A percentile compares a stretch with the other conserved stretches of the same genome.
Evolutionary conservation across 2,329 filamentous ascomycete species (phyloP).

Genomic region (Paracoccidioides lutzii): DNA sequence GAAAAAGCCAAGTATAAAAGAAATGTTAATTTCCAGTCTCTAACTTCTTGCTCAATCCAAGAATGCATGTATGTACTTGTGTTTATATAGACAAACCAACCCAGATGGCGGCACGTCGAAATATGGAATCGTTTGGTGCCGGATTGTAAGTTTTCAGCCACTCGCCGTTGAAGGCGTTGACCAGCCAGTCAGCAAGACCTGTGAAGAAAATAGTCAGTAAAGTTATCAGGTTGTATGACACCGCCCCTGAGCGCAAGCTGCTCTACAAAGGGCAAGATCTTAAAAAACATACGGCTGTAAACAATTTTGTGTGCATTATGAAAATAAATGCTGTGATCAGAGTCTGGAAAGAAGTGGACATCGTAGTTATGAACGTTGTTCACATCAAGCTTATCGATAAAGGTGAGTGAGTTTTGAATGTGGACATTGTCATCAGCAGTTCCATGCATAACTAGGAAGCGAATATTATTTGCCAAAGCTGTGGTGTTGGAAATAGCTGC

Average conservation of each 20-base stretch:
- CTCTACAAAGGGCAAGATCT: not conserved
- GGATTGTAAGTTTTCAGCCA: conserved; percentile 55
- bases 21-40: no score
- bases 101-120: conserved; percentile 9
- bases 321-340: conserved; percentile 88
- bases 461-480: conserved; percentile 61
- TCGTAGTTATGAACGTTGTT: conserved; percentile 83
- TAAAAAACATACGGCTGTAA: conserved; percentile 64
- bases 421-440: conserved; percentile 97
- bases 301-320: conserved; percentile 86
- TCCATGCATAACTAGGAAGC: conserved; percentile 93
- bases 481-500: conserved; percentile 61
- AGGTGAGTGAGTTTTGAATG: conserved; percentile 78
- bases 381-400: conserved; percentile 78
- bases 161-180: conserved; percentile 96
- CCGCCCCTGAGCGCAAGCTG: no score
- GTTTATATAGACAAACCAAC: not conserved
- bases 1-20: not conserved
- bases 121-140: conserved; percentile 29
- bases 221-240: not conserved
- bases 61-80: not conserved
- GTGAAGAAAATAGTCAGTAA: conserved; percentile 1
- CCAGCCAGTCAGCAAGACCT: conserved; percentile 60
- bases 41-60: no score
- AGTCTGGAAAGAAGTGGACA: conserved; percentile 91